phyloP scores from a whole-genome alignment of 768 basidiomycete genomes.

The Amanita inopinata region DNA sequence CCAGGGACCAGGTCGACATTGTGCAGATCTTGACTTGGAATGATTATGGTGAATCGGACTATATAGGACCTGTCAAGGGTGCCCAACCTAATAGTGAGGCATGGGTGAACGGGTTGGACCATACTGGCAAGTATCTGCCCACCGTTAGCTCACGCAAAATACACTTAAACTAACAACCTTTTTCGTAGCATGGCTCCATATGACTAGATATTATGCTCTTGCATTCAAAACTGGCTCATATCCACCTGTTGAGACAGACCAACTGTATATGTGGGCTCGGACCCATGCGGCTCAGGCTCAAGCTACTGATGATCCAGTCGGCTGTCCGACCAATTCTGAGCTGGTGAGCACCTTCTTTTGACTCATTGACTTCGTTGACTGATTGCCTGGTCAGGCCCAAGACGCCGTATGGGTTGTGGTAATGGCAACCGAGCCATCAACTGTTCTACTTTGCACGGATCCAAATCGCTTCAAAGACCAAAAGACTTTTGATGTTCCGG shows the following conservation, averaged over 20 bases:
- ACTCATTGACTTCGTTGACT: background rate
- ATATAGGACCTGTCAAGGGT: slow-evolving; percentile 71
- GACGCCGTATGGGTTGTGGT: slow-evolving; percentile 67
- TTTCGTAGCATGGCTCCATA: slow-evolving; percentile 48
- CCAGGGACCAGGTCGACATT: slow-evolving; percentile 50
- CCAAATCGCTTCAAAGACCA: slow-evolving; percentile 19
- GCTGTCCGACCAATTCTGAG: slow-evolving; percentile 46
- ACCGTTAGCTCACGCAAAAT: slow-evolving; percentile 7
- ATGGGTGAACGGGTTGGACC: slow-evolving; percentile 63
- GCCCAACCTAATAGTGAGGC: slow-evolving; percentile 60
- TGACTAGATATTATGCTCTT: slow-evolving; percentile 56
- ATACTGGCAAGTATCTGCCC: slow-evolving; percentile 27
- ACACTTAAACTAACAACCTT: background rate
- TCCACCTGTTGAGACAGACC: slow-evolving; percentile 49
- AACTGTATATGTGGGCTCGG: slow-evolving; percentile 57
- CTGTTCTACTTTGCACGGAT: slow-evolving; percentile 45
- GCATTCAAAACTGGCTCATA: slow-evolving; percentile 65
- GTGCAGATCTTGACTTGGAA: slow-evolving; percentile 62
- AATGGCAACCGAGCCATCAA: slow-evolving; percentile 45
- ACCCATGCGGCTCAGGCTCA: slow-evolving; percentile 45
- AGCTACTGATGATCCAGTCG: slow-evolving; percentile 41
- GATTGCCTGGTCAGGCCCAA: slow-evolving; percentile 32
- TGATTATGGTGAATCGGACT: slow-evolving; percentile 71
- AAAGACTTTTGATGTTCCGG: slow-evolving; percentile 38
- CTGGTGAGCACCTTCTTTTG: slow-evolving; percentile 31